phyloP scores from a whole-genome alignment of 2,329 filamentous ascomycete species.

The Colletotrichum destructivum region DNA sequence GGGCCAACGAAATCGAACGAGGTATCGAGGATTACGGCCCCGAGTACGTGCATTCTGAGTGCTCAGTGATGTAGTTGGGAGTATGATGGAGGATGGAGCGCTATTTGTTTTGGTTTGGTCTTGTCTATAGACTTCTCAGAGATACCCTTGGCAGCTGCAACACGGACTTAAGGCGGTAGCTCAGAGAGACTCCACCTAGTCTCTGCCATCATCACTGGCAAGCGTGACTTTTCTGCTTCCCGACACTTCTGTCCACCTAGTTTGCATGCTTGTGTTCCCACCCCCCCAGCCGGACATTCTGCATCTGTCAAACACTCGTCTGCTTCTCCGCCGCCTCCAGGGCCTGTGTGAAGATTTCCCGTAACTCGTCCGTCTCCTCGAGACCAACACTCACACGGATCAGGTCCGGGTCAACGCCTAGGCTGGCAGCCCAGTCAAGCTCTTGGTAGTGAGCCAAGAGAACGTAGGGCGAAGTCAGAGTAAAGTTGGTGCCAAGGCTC shows the following conservation, averaged over 20 bases:
- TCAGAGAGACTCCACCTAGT: neutral
- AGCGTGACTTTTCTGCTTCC: neutral
- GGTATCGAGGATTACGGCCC: constrained; percentile 81
- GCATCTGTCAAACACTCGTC: neutral
- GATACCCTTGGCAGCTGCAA: constrained; percentile 34
- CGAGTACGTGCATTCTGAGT: constrained; percentile 72
- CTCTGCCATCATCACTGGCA: neutral
- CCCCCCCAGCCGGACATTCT: neutral
- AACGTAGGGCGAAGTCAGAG: constrained; percentile 90
- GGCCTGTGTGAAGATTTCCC: constrained; percentile 76
- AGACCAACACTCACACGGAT: constrained; percentile 91
- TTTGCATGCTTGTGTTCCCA: constrained; percentile 6
- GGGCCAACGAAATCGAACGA: constrained; percentile 82
- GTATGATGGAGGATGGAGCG: neutral
- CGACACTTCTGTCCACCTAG: neutral
- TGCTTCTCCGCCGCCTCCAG: constrained; percentile 69
- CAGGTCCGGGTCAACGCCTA: constrained; percentile 85
- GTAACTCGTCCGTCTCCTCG: constrained; percentile 81
- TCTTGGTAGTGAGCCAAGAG: constrained; percentile 93
- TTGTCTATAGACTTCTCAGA: constrained; percentile 26
- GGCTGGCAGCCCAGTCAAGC: constrained; percentile 88
- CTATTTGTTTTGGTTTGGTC: constrained; percentile 2
- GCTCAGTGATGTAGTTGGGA: constrained; percentile 70
- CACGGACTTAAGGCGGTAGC: neutral
- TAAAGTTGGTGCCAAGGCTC: constrained; percentile 97